These are phyloP conservation scores for Leccinum solheimii DNA, from an alignment of 1,284 basidiomycete genomes.

Conservation along the genomic window DNA sequence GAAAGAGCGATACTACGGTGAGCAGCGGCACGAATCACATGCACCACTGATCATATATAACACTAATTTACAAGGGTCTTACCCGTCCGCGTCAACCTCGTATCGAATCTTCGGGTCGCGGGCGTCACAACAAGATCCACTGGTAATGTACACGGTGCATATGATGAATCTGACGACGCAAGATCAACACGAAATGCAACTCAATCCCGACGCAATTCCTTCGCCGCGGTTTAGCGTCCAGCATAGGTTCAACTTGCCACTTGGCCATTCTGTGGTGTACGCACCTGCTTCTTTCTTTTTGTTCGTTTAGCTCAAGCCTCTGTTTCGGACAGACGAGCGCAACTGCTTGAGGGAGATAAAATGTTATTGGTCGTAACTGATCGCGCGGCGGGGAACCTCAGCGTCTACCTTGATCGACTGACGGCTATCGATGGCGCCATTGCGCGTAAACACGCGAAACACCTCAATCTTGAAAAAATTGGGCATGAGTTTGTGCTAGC, in stretches of 20 bases:
- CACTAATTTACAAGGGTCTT: not conserved
- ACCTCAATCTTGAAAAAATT: conserved; percentile 45
- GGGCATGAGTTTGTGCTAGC: conserved; percentile 45
- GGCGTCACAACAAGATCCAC: conserved; percentile 26
- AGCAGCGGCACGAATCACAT: not conserved
- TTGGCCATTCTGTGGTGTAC: conserved; percentile 39
- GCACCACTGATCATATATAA: not conserved
- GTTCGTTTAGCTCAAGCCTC: not conserved
- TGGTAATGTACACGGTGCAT: conserved; percentile 37
- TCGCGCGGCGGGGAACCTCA: conserved; percentile 28
- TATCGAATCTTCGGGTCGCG: conserved; percentile 20
- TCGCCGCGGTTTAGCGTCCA: conserved; percentile 32
- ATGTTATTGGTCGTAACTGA: conserved; percentile 46
- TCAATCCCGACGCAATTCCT: conserved; percentile 40
- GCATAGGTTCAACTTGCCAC: conserved; percentile 37
- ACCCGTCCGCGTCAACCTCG: not conserved
- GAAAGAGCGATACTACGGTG: conserved; percentile 3
- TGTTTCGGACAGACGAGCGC: conserved; percentile 35
- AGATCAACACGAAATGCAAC: conserved; percentile 44
- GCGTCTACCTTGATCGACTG: conserved; percentile 43
- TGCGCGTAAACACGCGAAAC: conserved; percentile 30
- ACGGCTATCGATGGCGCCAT: conserved; percentile 36
- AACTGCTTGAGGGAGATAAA: conserved; percentile 39
- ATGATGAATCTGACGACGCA: conserved; percentile 41
- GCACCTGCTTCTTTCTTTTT: conserved; percentile 10